phyloP scores from a whole-genome alignment of 495 filamentous ascomycete genomes.

The Clohesyomyces aquaticus region DNA sequence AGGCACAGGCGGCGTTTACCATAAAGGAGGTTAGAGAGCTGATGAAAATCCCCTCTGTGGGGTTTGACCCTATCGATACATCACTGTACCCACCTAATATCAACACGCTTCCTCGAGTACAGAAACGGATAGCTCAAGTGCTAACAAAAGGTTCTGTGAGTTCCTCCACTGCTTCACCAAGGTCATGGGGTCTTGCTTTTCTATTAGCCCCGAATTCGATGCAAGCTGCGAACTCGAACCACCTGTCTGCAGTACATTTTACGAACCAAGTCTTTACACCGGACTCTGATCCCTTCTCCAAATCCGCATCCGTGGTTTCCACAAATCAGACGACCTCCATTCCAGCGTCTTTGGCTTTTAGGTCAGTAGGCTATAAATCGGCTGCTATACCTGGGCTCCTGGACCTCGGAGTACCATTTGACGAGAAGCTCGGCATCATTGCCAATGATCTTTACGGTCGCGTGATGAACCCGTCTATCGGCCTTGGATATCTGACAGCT shows the following conservation, averaged over 20 bases:
- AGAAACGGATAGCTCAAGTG: slow-evolving; percentile 77
- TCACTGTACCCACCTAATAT: slow-evolving; percentile 63
- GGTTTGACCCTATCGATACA: slow-evolving; percentile 69
- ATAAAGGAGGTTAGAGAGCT: slow-evolving; percentile 92
- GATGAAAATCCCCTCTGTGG: slow-evolving; percentile 72
- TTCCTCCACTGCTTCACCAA: slow-evolving; percentile 53
- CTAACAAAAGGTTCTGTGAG: slow-evolving; percentile 70
- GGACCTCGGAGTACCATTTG: slow-evolving; percentile 79
- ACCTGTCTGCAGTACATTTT: slow-evolving; percentile 67
- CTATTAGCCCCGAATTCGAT: slow-evolving; percentile 76
- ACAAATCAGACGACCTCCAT: slow-evolving; percentile 52
- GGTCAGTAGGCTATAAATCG: slow-evolving; percentile 90
- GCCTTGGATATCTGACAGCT: slow-evolving; percentile 38
- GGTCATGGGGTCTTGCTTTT: slow-evolving; percentile 83
- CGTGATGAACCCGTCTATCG: slow-evolving; percentile 54
- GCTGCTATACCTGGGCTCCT: slow-evolving; percentile 73
- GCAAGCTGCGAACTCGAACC: slow-evolving; percentile 50
- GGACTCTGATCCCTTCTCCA: slow-evolving; percentile 54
- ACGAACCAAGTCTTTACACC: slow-evolving; percentile 61
- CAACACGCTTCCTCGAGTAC: slow-evolving; percentile 68
- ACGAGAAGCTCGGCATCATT: slow-evolving; percentile 71
- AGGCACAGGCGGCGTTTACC: slow-evolving; percentile 77
- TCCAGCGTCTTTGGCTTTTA: slow-evolving; percentile 73
- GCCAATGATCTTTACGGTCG: slow-evolving; percentile 83
- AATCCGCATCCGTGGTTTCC: slow-evolving; percentile 56